phyloP scores from a whole-genome alignment of 306 rosid genomes.

The Cicer judaicum region DNA sequence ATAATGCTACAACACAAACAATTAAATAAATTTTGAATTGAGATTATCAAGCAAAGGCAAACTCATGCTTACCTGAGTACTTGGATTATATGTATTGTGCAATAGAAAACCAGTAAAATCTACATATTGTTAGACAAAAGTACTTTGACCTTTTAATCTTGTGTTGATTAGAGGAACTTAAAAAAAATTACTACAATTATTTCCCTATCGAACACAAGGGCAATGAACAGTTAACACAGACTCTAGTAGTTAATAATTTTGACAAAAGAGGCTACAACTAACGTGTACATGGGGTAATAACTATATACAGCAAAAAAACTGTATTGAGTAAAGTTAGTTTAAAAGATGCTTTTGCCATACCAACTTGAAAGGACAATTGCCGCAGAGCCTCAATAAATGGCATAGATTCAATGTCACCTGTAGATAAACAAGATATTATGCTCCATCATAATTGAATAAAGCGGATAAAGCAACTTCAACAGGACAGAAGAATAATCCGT shows the following conservation, averaged over 20 bases:
- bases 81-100: slow-evolving; percentile 23
- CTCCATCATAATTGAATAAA: slow-evolving; percentile 8
- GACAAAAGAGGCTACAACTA: slow-evolving; percentile 20
- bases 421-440: slow-evolving; percentile 35
- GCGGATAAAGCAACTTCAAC: slow-evolving; percentile 31
- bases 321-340: neutral
- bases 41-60: slow-evolving; percentile 15
- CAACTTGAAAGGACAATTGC: slow-evolving; percentile 87
- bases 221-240: slow-evolving; percentile 17
- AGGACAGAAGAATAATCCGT: slow-evolving; percentile 21
- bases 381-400: slow-evolving; percentile 95
- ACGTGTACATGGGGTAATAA: slow-evolving; percentile 1
- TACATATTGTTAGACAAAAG: slow-evolving; percentile 22
- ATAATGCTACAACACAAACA: slow-evolving; percentile 1
- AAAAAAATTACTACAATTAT: slow-evolving; percentile 6
- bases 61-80: slow-evolving; percentile 16
- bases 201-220: neutral
- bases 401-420: slow-evolving; percentile 99
- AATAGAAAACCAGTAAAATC: slow-evolving; percentile 31
- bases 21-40: slow-evolving; percentile 13
- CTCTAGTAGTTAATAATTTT: slow-evolving; percentile 21
- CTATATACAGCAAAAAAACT: neutral
- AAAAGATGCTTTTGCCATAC: slow-evolving; percentile 54
- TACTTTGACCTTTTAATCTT: slow-evolving; percentile 19
- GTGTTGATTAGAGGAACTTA: neutral